Evolutionary conservation across 2,329 filamentous ascomycete genomes (phyloP), one percentile per base, ranked within the genome.

Genomic region (Xylaria sp.): DNA sequence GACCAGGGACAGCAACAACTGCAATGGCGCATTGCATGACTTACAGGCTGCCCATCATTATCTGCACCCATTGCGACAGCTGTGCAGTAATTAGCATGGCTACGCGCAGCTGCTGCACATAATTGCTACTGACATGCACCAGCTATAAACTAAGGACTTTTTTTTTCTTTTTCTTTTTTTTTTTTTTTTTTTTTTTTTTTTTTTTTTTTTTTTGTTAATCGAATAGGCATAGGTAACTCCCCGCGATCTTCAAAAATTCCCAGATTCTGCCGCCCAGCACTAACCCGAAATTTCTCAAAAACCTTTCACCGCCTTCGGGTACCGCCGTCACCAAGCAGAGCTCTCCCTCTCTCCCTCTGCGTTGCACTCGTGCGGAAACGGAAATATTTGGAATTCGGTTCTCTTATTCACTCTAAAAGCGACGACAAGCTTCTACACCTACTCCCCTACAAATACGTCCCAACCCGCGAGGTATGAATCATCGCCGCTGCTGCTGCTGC

Each of bases 51-150:
- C n/a, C 29, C 48, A 42, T 63, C 48, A 29, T 45, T 56, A 54
- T 68, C 64, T 49, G 63, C 61, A 48, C 66, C 63, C 66, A 69
- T 67, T 56, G 58, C 50, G 38, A 40, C 50, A 57, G 48, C 62
- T 16, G 24, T 29, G 43, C 42, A 44, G 24, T 50, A 18, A 59
- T 52, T 56, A 29, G 61, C 64, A 66, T 68, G 54, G 57, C 60
- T 51, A 57, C 48, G 42, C 20, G 24, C 40, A 48, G 40, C 13
- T 40, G 42, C 50, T 20, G 19, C 13, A 34, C 26, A n/a, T n/a
- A n/a, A n/a, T n/a, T 11, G 37, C 13, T 22, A n/a, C n/a, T n/a
- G n/a, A n/a, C 29, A 34, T 6, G 11, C 16, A 24, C 49, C 19
- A 29, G 20, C 39, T 41, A 57, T 38, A 60, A 57, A 48, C 49